A percentile compares a stretch with the other conserved stretches of the same genome.
phyloP scores from a whole-genome alignment of 2,329 filamentous ascomycete species.

The Scopulariopsis brevicaulis region DNA sequence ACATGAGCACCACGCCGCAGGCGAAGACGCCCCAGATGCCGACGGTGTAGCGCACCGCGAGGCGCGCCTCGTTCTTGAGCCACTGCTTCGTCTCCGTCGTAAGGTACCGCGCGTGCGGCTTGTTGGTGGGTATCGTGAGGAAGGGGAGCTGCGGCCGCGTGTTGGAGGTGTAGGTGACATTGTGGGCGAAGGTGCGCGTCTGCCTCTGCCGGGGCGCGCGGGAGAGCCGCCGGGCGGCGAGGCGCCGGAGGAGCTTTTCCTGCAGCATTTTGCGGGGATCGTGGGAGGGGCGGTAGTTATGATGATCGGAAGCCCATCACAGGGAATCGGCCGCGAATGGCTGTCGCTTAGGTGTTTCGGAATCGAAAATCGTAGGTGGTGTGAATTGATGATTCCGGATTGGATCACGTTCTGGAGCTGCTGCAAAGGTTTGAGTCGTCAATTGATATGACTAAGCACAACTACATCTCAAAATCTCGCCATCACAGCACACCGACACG shows the following conservation, averaged over 20 bases:
- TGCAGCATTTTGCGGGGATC: conserved; percentile 19
- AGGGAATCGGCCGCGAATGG: not conserved
- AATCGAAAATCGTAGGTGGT: not conserved
- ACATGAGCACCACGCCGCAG: conserved; percentile 48
- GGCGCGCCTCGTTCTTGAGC: conserved; percentile 58
- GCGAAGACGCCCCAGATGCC: conserved; percentile 53
- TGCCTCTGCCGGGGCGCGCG: conserved; percentile 4
- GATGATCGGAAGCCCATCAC: not conserved
- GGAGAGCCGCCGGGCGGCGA: conserved; percentile 14
- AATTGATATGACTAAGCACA: not conserved
- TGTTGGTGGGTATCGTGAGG: conserved; percentile 33
- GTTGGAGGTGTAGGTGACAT: conserved; percentile 8
- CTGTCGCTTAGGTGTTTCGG: not conserved
- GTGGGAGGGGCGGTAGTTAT: not conserved
- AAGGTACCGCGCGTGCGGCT: conserved; percentile 56
- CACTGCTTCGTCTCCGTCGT: conserved; percentile 68
- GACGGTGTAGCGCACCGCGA: conserved; percentile 57
- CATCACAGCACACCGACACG: not conserved
- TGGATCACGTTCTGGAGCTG: not conserved
- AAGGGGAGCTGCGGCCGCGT: conserved; percentile 37
- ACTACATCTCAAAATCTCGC: not conserved
- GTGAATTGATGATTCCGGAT: not conserved
- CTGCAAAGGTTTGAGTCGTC: not conserved
- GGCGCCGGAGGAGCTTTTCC: conserved; percentile 22
- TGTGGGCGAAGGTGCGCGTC: conserved; percentile 9